Conservation (phyloP, 1,284 basidiomycete species). For the Vanrija sp. region DNA sequence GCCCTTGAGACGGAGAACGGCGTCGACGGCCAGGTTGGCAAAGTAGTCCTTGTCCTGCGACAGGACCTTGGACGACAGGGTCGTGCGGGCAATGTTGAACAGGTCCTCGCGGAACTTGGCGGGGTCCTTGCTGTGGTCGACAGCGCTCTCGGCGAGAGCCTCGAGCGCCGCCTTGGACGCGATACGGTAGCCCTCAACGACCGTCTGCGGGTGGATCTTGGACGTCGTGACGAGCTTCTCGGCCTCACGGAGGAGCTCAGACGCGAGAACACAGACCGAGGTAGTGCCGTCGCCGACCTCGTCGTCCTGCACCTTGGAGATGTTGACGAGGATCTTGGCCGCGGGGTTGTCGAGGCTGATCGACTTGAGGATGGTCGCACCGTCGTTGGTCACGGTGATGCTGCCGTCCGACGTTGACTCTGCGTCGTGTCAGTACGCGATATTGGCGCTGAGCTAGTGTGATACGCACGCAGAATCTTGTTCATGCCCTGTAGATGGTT, state of each 20-base stretch:
- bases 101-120: constrained; percentile 79
- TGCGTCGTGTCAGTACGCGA: constrained; percentile 36
- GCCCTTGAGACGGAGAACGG: constrained; percentile 88
- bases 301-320: constrained; percentile 99
- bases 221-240: constrained; percentile 83
- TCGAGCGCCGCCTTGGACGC: constrained; percentile 80
- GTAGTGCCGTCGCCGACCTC: constrained; percentile 99
- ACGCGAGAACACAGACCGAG: constrained; percentile 85
- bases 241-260: constrained; percentile 89
- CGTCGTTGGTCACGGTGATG: constrained; percentile 97
- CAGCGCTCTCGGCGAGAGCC: constrained; percentile 75
- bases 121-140: constrained; percentile 75
- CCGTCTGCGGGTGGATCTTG: constrained; percentile 98
- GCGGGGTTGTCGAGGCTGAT: constrained; percentile 98
- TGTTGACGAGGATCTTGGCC: constrained; percentile 98
- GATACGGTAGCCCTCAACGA: constrained; percentile 96
- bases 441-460: neutral
- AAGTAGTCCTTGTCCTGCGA: constrained; percentile 98
- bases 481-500: constrained; percentile 49
- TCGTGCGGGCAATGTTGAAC: constrained; percentile 95
- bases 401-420: constrained; percentile 88
- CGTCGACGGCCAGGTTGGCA: constrained; percentile 95
- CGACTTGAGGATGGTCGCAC: constrained; percentile 94
- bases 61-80: constrained; percentile 92
- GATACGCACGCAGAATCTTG: constrained; percentile 49